Evolutionary conservation across 1,284 basidiomycete species (phyloP), one percentile per base, ranked within the genome.

Genomic region (Leccinum huronense): DNA sequence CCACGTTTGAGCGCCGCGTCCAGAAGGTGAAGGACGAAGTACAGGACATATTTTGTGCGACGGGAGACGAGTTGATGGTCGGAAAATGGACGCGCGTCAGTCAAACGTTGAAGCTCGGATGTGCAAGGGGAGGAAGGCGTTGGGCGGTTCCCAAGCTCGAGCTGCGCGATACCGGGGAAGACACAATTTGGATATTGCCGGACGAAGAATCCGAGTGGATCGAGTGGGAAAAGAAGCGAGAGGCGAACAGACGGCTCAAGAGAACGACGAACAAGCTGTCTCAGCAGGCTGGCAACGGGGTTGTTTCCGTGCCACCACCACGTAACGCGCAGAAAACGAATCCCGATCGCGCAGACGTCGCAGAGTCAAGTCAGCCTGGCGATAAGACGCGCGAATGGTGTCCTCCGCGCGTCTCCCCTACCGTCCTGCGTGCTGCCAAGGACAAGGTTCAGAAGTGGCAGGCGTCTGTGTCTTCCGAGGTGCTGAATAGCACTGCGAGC

Each of bases 371-470:
- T 57, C 66, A 51, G 23, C 54, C 51, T 34, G 16, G 10, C 31
- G 27, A 55, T 11, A 30, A 40, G 19, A 14, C 55, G 3, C 65
- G 48, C 9, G 61, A 63, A 36, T 61, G 54, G 6, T 59, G 6
- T 0, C 60, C 57, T 40, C 65, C 59, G 1, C 64, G 31, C 3
- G 65, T 72, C 23, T 70, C 73, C 10, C 69, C 67, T 8, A 56
- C 64, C 9, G 68, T 68, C 33, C 27, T 75, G 19, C 68, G 60
- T 13, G 60, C 61, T 16, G 73, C 76, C 59, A 70, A 68, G 58
- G 77, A 77, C 42, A 76, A 76, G 61, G 76, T 76, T 36, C 67
- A 27, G 63, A 70, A 60, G 16, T 76, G 75, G 75, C 77, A 75
- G 54, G 72, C 57, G 8, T 69, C 71, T 30, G 59, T 77, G 23